Evolutionary conservation across 305 asterid species (phyloP).

Genomic region (Plantago lanceolata): DNA sequence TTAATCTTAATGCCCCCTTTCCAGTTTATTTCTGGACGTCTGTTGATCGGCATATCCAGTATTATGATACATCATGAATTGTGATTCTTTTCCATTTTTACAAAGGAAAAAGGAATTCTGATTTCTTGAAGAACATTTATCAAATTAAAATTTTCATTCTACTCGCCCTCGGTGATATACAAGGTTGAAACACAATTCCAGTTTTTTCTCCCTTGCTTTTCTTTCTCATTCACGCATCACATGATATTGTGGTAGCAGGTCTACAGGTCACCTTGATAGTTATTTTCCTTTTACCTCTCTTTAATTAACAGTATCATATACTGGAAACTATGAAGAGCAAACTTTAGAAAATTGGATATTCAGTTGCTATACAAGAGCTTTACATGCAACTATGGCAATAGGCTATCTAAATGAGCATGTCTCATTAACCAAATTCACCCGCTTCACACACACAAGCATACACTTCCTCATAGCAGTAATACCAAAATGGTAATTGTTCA

Average conservation of each 20-base stretch:
- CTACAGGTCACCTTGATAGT: not conserved
- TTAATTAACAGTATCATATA: no score
- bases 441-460: not conserved
- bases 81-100: no score
- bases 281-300: not conserved
- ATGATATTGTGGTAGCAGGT: not conserved
- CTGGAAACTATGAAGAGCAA: not conserved
- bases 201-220: not conserved
- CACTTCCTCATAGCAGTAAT: not conserved
- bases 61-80: no score
- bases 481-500: not conserved
- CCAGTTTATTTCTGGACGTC: not conserved
- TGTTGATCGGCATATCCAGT: not conserved
- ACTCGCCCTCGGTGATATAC: not conserved
- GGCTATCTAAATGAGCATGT: not conserved
- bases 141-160: not conserved
- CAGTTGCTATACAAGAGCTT: not conserved
- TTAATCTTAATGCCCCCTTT: not conserved
- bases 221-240: not conserved
- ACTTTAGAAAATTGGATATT: not conserved
- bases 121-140: not conserved
- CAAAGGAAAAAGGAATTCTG: not conserved
- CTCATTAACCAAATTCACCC: not conserved
- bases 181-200: not conserved
- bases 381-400: no score